Conservation (phyloP, 148 eudicot species). For the Amaranthus palmeri region DNA sequence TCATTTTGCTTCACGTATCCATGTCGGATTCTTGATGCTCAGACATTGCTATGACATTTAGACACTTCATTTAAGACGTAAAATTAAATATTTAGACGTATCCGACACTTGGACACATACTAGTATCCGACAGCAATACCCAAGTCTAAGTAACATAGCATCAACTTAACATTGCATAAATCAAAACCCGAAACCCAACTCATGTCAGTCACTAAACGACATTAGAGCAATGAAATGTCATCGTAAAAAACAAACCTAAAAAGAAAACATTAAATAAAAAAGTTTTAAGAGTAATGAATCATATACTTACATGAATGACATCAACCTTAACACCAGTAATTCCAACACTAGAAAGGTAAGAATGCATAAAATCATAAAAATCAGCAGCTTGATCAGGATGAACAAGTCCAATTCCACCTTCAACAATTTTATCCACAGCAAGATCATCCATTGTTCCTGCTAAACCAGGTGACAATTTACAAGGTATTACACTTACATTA, state of each 20-base stretch:
- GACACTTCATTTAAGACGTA: too few species aligned
- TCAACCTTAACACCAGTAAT: constrained; percentile 67
- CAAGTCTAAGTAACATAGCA: too few species aligned
- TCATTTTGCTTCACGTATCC: too few species aligned
- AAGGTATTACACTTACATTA: constrained; percentile 32
- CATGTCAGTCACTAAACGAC: too few species aligned
- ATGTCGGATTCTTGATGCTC: too few species aligned
- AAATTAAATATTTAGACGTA: too few species aligned
- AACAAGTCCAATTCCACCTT: constrained; percentile 60
- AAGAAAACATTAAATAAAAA: neutral
- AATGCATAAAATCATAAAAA: constrained; percentile 61
- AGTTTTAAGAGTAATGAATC: neutral
- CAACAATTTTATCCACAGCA: constrained; percentile 54
- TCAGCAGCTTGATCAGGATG: constrained; percentile 55
- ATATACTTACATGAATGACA: constrained; percentile 54
- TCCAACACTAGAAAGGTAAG: constrained; percentile 49
- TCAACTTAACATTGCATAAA: too few species aligned
- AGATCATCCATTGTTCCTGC: constrained; percentile 57
- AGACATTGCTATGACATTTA: too few species aligned
- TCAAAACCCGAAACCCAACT: too few species aligned
- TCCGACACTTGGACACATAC: too few species aligned
- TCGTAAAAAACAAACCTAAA: neutral
- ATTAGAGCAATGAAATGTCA: too few species aligned
- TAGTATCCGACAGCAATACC: too few species aligned
- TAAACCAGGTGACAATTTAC: constrained; percentile 49